These are phyloP conservation scores for Kurtzmaniella fragi DNA, from an alignment of 805 yeast species.

Conservation along the genomic window DNA sequence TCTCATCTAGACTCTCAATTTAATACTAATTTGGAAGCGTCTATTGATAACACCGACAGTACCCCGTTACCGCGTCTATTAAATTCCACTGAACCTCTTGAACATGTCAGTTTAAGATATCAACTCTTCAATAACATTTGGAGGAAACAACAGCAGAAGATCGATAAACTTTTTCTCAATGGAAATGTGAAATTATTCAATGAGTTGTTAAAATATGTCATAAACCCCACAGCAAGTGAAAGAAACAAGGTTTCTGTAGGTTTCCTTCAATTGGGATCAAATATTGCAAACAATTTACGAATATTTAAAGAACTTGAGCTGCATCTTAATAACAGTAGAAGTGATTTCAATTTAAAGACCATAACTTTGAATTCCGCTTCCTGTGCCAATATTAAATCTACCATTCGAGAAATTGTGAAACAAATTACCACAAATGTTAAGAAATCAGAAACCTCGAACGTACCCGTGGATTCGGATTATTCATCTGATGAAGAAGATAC, in stretches of 20 bases:
- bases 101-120: slow-evolving; percentile 18
- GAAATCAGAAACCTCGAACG: slow-evolving; percentile 5
- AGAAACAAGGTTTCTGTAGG: slow-evolving; percentile 23
- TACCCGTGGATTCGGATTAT: slow-evolving; percentile 9
- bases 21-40: slow-evolving; percentile 1
- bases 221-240: slow-evolving; percentile 4
- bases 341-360: slow-evolving; percentile 12
- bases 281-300: slow-evolving; percentile 36
- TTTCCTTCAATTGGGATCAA: slow-evolving; percentile 32
- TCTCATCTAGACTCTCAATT: not conserved
- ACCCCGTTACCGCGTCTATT: slow-evolving; percentile 21
- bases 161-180: slow-evolving; percentile 23
- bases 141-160: slow-evolving; percentile 22
- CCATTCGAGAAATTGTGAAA: slow-evolving; percentile 28
- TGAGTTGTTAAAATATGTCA: slow-evolving; percentile 19
- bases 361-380: slow-evolving; percentile 26
- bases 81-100: slow-evolving; percentile 18
- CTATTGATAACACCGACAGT: not conserved
- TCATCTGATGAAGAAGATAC: slow-evolving; percentile 10
- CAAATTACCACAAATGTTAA: slow-evolving; percentile 16
- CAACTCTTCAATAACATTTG: slow-evolving; percentile 20
- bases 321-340: slow-evolving; percentile 7
- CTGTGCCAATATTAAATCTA: slow-evolving; percentile 28
- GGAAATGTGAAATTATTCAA: slow-evolving; percentile 28
- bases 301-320: slow-evolving; percentile 30